Evolutionary conservation across 1,284 basidiomycete genomes (phyloP).

Genomic region (Apiotrichum gracile): DNA sequence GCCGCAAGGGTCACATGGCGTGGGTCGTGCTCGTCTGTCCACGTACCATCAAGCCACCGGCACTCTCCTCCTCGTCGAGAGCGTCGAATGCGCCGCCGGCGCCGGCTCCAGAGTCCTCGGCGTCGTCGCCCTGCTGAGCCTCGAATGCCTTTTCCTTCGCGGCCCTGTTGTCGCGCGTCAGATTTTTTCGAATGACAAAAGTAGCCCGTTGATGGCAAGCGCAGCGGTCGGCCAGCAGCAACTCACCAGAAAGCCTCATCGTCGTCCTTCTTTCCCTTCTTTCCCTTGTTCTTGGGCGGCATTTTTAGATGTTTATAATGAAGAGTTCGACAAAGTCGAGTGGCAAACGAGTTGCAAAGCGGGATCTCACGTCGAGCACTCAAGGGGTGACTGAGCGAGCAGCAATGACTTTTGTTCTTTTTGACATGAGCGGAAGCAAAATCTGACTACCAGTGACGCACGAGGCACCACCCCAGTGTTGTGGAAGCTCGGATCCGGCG

Average conservation of each 20-base stretch:
- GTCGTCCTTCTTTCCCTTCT: constrained; percentile 72
- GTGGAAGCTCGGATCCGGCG: too few species aligned
- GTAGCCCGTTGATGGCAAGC: constrained; percentile 10
- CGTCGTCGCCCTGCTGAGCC: constrained; percentile 50
- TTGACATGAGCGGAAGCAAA: background rate
- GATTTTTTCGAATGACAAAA: constrained; percentile 2
- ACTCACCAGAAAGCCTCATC: constrained; percentile 77
- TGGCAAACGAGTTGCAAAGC: background rate
- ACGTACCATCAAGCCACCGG: constrained; percentile 76
- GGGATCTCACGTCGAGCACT: too few species aligned
- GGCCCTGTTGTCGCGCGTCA: constrained; percentile 33
- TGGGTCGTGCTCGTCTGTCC: background rate
- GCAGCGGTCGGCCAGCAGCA: background rate
- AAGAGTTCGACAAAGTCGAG: constrained; percentile 9
- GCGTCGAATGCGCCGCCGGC: constrained; percentile 34
- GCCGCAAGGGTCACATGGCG: too few species aligned
- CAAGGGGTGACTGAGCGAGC: background rate
- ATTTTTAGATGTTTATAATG: constrained; percentile 51
- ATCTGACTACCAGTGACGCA: background rate
- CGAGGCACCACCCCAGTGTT: too few species aligned
- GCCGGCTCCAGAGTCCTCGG: constrained; percentile 51
- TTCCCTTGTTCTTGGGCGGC: constrained; percentile 82
- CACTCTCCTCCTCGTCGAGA: constrained; percentile 58
- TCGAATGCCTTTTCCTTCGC: constrained; percentile 39
- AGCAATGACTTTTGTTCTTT: background rate